Evolutionary conservation across 768 basidiomycete genomes (phyloP), one percentile per base, ranked within the genome.

Genomic region (Boletus patriciae): DNA sequence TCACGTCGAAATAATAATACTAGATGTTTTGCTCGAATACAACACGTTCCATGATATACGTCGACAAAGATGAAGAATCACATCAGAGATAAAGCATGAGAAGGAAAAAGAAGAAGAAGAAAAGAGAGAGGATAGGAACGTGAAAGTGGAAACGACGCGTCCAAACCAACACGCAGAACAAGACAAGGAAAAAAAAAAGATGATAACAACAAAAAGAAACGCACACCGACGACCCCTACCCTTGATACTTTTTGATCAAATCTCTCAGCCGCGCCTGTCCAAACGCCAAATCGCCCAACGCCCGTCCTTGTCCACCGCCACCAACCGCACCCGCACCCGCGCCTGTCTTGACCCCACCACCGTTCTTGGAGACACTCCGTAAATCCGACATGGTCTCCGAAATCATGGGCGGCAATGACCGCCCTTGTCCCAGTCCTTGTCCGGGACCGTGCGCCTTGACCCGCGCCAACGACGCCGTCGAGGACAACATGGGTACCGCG

Each of bases 181-280:
- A 41, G 38, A 18, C 11, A 34, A 40, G 18, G 37, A 12, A 15
- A 13, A 23, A 41, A 31, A 42, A 23, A 37, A 37, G 13, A 37
- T 12, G 21, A 29, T 6, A 25, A 23, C 33, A 19, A 42, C 3
- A 23, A 23, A 23, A 7, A 16, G 13, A 43, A 7, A 3, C 31
- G 27, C 15, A 36, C 58, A 29, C 23, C 38, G 25, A 38, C 9
- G 23, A 36, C 36, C 9, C 13, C 37, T 61, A 70, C 33, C 77
- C 76, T 72, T 92, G 90, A 67, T 91, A 92, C 65, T 90, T 88
- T 81, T 85, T 87, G 68, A 92, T 92, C 59, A 92, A 74, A 72
- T 91, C 89, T 54, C 88, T 76, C 62, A 92, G 71, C 57, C 86
- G 77, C 15, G 89, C 88, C 70, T 91, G 86, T 15, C 90, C 90